Evolutionary conservation across 805 yeast genomes (phyloP).

Genomic region (Candida ortonii): DNA sequence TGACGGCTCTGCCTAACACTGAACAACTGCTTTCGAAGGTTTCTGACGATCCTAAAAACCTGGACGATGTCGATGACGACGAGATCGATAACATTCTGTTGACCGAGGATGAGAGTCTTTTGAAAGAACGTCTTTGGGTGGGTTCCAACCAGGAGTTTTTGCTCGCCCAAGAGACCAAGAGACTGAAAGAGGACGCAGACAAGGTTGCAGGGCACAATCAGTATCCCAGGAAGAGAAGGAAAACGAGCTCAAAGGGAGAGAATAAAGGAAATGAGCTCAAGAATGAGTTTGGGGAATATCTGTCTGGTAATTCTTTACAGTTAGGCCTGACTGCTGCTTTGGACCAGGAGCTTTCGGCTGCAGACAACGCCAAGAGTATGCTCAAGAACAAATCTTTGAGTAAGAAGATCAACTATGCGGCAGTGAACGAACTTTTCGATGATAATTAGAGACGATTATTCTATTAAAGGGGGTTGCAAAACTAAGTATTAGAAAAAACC

Average conservation of each 20-base stretch:
- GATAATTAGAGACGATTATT: slow-evolving; percentile 16
- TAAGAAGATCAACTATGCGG: slow-evolving; percentile 85
- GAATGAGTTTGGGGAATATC: slow-evolving; percentile 26
- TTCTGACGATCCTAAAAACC: slow-evolving; percentile 57
- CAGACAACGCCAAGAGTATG: slow-evolving; percentile 77
- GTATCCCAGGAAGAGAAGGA: slow-evolving; percentile 48
- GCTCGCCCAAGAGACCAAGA: slow-evolving; percentile 78
- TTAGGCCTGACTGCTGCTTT: slow-evolving; percentile 40
- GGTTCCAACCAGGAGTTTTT: slow-evolving; percentile 85
- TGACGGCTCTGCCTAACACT: slow-evolving; percentile 53
- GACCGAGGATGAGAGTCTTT: slow-evolving; percentile 61
- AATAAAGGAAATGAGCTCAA: slow-evolving; percentile 25
- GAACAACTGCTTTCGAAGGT: slow-evolving; percentile 49
- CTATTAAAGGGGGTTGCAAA: too few relatives aligned
- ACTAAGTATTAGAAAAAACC: too few relatives aligned
- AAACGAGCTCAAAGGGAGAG: slow-evolving; percentile 26
- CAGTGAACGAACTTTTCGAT: slow-evolving; percentile 55
- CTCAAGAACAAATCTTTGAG: slow-evolving; percentile 73
- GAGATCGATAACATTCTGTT: slow-evolving; percentile 64
- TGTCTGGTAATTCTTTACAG: slow-evolving; percentile 22
- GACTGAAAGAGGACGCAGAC: slow-evolving; percentile 84
- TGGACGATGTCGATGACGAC: slow-evolving; percentile 81
- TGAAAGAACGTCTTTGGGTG: slow-evolving; percentile 86
- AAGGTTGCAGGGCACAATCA: slow-evolving; percentile 73
- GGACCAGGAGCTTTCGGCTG: slow-evolving; percentile 58